Evolutionary conservation across 208 protist genomes (phyloP).

Genomic region (Blastocrithidia nonstop): DNA sequence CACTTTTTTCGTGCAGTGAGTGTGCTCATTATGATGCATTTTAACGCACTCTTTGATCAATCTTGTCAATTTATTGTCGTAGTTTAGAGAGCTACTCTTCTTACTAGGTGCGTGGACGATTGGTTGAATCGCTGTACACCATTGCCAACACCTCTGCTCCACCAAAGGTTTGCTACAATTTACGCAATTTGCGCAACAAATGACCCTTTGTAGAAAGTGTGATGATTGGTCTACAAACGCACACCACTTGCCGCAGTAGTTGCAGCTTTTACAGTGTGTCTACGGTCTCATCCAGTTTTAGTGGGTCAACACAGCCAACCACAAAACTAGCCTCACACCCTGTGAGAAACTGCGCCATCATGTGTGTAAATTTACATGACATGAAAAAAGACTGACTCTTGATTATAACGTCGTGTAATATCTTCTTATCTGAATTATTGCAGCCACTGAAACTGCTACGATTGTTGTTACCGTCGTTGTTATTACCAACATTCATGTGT

Average conservation of each 20-base stretch:
- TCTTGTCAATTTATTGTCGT: constrained; percentile 19
- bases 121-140: constrained; percentile 27
- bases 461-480: too few relatives aligned
- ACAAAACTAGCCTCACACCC: constrained; percentile 77
- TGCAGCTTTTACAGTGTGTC: constrained; percentile 80
- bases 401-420: constrained; percentile 57
- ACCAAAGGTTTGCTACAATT: constrained; percentile 39
- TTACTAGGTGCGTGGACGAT: constrained; percentile 67
- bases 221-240: constrained; percentile 35
- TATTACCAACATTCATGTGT: constrained; percentile 9
- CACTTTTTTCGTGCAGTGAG: neutral
- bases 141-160: constrained; percentile 25
- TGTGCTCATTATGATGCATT: neutral
- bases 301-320: constrained; percentile 59
- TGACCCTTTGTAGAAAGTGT: constrained; percentile 57
- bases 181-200: constrained; percentile 44
- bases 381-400: constrained; percentile 82
- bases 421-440: too few relatives aligned
- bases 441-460: too few relatives aligned
- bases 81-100: constrained; percentile 65
- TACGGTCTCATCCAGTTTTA: constrained; percentile 59
- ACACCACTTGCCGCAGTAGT: constrained; percentile 49
- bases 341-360: constrained; percentile 78
- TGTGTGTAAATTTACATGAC: constrained; percentile 79
- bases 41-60: too few relatives aligned